Evolutionary conservation across 768 basidiomycete genomes (phyloP).

Genomic region (Pleurotus pulmonarius): DNA sequence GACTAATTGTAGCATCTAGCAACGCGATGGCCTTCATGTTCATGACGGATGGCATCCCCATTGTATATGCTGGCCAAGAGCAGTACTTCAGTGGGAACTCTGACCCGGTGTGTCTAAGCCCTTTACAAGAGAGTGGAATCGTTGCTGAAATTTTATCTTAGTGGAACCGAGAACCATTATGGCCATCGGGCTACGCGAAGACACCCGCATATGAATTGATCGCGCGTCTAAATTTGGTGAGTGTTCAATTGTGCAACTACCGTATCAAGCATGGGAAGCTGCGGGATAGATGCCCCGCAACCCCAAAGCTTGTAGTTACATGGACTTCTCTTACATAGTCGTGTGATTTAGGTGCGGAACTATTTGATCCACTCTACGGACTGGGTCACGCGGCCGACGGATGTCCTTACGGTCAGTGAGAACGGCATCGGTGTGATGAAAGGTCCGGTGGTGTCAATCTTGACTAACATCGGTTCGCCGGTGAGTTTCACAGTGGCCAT

Average conservation of each 20-base stretch:
- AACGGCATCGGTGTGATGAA: conserved; percentile 64
- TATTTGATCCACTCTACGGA: conserved; percentile 51
- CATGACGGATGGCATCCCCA: conserved; percentile 80
- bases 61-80: conserved; percentile 82
- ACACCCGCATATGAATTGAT: conserved; percentile 58
- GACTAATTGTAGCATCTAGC: conserved; percentile 23
- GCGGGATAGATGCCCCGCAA: no score
- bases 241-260: neutral
- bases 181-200: conserved; percentile 63
- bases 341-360: conserved; percentile 50
- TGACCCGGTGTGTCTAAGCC: conserved; percentile 52
- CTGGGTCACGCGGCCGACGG: conserved; percentile 50
- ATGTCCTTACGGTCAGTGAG: conserved; percentile 47
- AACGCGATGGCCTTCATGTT: conserved; percentile 76
- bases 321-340: neutral
- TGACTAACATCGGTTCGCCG: conserved; percentile 74
- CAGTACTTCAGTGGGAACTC: conserved; percentile 59
- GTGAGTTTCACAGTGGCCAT: conserved; percentile 31
- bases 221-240: conserved; percentile 55
- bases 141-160: conserved; percentile 18
- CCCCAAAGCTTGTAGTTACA: neutral
- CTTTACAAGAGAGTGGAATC: neutral
- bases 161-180: conserved; percentile 75
- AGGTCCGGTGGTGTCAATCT: conserved; percentile 54
- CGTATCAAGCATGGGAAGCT: neutral